Base-by-base conservation (phyloP, 2,329 filamentous ascomycete species). In the Pyricularia sp. region DNA sequence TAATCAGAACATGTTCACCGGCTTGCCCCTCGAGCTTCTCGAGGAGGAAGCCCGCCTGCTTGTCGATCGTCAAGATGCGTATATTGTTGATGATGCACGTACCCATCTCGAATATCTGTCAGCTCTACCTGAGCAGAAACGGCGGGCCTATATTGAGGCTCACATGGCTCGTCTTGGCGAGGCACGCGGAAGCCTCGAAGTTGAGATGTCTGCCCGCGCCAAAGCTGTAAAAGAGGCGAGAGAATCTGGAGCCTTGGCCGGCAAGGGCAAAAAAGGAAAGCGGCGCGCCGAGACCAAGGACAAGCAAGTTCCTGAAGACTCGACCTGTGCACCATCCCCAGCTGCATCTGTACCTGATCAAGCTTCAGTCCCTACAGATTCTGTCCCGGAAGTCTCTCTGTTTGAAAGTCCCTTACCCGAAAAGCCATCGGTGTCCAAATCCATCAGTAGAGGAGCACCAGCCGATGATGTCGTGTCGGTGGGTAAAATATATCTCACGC, bases 1-100 rank as follows among this genome's bases (percentile, higher is more conserved):
- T 6, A 93, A 96, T 70, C 94, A 99, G 77, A 97, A 96, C 77
- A 84, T 96, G 66, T 97, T 97, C 73, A 84, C 93, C 66, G 91
- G 93, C 60, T 78, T 97, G 62, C 94, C 94, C 2, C 78, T 97
- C 30, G 89, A 97, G 78, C 81, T 99, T 60, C 90, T 94, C 79
- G 88, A 91, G 1, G 94, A 97, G 77, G 94, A 99, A 78, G 93
- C 88, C 4, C 84, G 87, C 68, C 78, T 94, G 64, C 82, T 99
- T 31, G 86, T 96, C 66, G 88, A 91, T 69, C 88, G 88, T 70
- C 86, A 84, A 66, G 84, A 86, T 70, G 93, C 87, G 57, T 91
- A 88, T 75, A 82, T 96, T 69, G 86, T 93, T 70, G 91, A 97
- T 74, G 93, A 96, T 74, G 92, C 96, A 76, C 80, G 81, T 64